Evolutionary conservation across 2,329 filamentous ascomycete genomes (phyloP), one percentile per base, ranked within the genome.

Genomic region (Hypoxylon sp.): DNA sequence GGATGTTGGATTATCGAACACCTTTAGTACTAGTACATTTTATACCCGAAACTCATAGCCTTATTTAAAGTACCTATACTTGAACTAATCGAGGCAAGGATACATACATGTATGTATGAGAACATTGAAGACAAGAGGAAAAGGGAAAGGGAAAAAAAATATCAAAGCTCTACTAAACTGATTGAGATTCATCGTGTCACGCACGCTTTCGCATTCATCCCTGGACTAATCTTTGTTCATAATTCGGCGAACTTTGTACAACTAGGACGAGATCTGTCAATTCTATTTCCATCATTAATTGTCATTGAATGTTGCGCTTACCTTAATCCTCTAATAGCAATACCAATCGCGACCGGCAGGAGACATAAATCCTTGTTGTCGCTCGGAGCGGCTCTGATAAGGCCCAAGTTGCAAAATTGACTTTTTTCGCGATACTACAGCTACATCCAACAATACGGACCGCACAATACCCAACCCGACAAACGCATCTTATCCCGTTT

Each of bases 141-240:
- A 23, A 39, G 30, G 39, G 37, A 21, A 50, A 21, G 23, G 7
- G 8, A 47, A 53, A 55, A 58, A 63, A 61, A 63, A 43, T 50
- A 56, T 58, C 60, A 51, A 61, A 64, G 63, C 62, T 55, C 47
- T 30, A 48, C 16, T 37, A 14, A 30, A 46, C 23, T 64, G 29
- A 66, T 61, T 56, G 56, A 61, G 50, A 53, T 65, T 61, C 59
- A 66, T 63, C 66, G 54, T 66, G 60, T 61, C 63, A 66, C 67
- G 61, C 59, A 64, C 63, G 54, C 61, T 67, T 65, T 67, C 67
- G 67, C 67, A 67, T 68, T 70, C 65, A 70, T 70, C 68, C 68
- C 65, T 68, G 55, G 50, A 63, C 56, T 65, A 55, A 63, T 64
- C 59, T 69, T 67, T 68, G 62, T 70, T 68, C 60, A 65, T 66